Evolutionary conservation across 176 grass and related monocot genomes (phyloP).

Genomic region (Avena insularis): DNA sequence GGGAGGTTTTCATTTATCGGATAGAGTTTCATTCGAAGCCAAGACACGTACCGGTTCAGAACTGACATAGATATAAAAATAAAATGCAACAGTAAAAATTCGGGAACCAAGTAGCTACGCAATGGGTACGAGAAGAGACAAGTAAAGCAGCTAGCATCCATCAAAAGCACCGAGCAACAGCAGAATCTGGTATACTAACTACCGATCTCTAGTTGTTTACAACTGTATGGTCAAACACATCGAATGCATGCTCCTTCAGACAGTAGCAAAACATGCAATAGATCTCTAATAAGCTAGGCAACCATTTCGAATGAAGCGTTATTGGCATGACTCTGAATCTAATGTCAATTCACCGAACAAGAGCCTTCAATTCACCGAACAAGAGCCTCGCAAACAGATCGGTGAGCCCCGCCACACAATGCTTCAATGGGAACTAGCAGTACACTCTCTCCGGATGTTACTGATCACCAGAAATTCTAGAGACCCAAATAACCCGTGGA

Average conservation of each 20-base stretch:
- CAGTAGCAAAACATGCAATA: no score
- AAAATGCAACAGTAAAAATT: conserved; percentile 4
- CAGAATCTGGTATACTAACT: not conserved
- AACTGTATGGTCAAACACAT: not conserved
- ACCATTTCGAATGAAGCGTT: not conserved
- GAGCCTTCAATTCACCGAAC: not conserved
- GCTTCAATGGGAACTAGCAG: not conserved
- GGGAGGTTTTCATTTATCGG: not conserved
- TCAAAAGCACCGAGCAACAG: not conserved
- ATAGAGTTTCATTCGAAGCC: not conserved
- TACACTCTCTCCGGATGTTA: not conserved
- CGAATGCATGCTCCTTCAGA: not conserved
- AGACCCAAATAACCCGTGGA: not conserved
- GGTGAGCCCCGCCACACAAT: not conserved
- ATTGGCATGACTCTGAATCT: not conserved
- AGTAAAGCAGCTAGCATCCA: not conserved
- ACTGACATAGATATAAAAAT: not conserved
- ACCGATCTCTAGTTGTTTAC: not conserved
- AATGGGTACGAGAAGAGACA: not conserved
- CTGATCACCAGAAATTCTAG: not conserved
- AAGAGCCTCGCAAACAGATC: not conserved
- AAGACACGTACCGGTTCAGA: not conserved
- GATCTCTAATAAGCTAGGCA: not conserved
- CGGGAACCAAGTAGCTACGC: not conserved
- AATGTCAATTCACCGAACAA: not conserved